Percentiles rank a stretch among this genome's conserved stretches.
phyloP scores from a whole-genome alignment of 257 asterid species.

The Solanum corneliomulleri region DNA sequence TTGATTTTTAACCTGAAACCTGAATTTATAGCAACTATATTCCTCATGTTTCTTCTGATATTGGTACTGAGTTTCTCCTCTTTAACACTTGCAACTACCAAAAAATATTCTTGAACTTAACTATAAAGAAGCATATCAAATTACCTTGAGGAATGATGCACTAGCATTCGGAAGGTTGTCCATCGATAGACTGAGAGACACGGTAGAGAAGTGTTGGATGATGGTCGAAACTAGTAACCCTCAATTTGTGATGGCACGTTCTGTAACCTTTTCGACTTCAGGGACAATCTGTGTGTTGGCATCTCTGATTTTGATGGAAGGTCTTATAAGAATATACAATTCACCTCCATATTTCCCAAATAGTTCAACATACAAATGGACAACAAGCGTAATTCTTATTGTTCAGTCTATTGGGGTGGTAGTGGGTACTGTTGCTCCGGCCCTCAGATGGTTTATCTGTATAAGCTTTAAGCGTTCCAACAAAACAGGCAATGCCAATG shows the following conservation, averaged over 20 bases:
- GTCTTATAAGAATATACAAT: conserved; percentile 5
- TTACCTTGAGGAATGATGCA: background rate
- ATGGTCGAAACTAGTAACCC: conserved; percentile 3
- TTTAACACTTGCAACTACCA: background rate
- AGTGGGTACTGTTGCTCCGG: conserved; percentile 28
- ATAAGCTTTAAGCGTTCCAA: background rate
- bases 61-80: background rate
- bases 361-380: conserved; percentile 18
- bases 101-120: background rate
- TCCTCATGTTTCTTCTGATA: background rate
- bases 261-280: conserved; percentile 16
- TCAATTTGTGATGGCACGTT: conserved; percentile 32
- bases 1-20: background rate
- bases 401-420: conserved; percentile 20
- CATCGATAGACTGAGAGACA: background rate
- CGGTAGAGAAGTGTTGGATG: background rate
- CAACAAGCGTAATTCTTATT: conserved; percentile 11
- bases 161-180: background rate
- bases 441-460: conserved; percentile 13
- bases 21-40: background rate
- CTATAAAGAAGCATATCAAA: background rate
- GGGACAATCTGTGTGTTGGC: conserved; percentile 16
- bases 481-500: background rate
- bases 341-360: background rate
- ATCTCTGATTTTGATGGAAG: conserved; percentile 13